Conservation (phyloP, 345 rosid species). For the Populus ilicifolia region DNA sequence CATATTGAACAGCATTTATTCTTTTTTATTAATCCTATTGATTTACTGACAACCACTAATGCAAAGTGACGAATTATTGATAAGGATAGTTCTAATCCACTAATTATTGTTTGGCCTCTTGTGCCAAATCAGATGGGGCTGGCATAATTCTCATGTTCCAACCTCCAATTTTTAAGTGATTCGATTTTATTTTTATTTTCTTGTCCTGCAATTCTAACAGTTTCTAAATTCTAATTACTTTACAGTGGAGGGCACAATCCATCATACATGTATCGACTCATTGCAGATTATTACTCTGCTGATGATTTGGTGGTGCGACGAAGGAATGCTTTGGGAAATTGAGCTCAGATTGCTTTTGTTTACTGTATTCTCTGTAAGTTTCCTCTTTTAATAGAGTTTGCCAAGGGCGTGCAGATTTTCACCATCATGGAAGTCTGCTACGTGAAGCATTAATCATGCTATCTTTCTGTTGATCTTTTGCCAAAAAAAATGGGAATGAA, state of each 20-base stretch:
- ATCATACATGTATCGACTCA: conserved; percentile 92
- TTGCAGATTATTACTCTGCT: conserved; percentile 94
- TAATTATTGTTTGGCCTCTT: background rate
- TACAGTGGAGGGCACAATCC: conserved; percentile 97
- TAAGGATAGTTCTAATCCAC: background rate
- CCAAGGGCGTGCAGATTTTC: background rate
- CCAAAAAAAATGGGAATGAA: background rate
- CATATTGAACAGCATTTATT: background rate
- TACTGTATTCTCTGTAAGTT: conserved; percentile 1
- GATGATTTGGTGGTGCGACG: conserved; percentile 81
- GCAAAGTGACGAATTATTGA: background rate
- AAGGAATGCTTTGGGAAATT: conserved; percentile 34
- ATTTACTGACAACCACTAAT: background rate
- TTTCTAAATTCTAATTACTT: conserved; percentile 9
- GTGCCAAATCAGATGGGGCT: background rate
- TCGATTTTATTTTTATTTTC: background rate
- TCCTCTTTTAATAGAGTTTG: background rate
- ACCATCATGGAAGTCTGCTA: background rate
- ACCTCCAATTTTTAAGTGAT: background rate
- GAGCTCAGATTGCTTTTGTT: background rate
- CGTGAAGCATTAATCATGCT: background rate
- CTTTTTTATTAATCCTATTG: background rate
- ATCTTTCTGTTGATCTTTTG: background rate
- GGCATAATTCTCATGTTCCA: background rate
- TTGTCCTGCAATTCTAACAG: background rate